Evolutionary conservation across 257 asterid genomes (phyloP), one percentile per base, ranked within the genome.

Genomic region (Solanum lycopersicoides): DNA sequence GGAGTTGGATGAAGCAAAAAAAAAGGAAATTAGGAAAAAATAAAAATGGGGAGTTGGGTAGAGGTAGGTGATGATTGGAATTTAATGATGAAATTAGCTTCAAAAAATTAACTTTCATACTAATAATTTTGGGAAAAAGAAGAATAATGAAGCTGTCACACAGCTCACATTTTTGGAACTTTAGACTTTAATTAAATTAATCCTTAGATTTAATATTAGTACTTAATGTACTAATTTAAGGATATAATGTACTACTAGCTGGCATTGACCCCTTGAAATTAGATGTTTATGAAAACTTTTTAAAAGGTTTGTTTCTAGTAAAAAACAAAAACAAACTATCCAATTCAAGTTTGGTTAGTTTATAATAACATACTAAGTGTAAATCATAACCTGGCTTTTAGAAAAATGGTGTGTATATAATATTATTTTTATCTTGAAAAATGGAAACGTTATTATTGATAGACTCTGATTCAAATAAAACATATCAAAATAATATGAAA

Each of bases 121-220:
- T 18, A 44, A 80, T 45, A 3, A 28, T 80, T 47, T 80, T 30
- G 84, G 44, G 21, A 80, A 80, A 47, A 74, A 14, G 68, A 80
- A 47, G 68, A 80, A 80, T 80, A 80, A 80, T 28, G 30, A 47
- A 47, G 84, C 84, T 80, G 84, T 41, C 84, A 80, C 37, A 80
- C 84, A 80, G 28, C 44, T 80, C 85, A 80, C 42, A 18, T 45
- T 30, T 47, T 80, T 30, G 44, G 85, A 50, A 30, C 44, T 28
- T 80, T 80, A 3, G 65, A 47, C 85, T 80, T 80, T 18, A 80
- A 74, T 73, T 73, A 73, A 73, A 73, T 74, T 76, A 39, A 41
- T 7, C 35, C 59, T 41, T 16, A 41, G 1, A 76, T n/a, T 76
- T n/a, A 37, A 35, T 73, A 34, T 28, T 72, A 66, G 80, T 72